Conservation (phyloP, 164 flowering plant species). For the Nymphaea thermarum region DNA sequence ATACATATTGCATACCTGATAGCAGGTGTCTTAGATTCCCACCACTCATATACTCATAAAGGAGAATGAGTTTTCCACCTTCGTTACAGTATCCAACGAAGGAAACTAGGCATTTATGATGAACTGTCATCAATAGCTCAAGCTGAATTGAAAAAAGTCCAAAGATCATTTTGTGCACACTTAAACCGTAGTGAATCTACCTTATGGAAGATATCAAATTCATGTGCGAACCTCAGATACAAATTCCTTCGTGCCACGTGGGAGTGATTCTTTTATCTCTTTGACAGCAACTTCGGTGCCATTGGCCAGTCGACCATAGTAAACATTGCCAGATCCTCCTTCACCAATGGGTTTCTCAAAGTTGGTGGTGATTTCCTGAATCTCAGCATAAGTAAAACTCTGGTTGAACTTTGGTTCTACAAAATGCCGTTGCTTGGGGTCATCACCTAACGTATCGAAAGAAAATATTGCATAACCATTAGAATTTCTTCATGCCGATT, state of each 20-base stretch:
- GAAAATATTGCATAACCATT: no score
- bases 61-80: slow-evolving; percentile 18
- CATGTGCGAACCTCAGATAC: not conserved
- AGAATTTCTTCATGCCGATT: no score
- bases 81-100: slow-evolving; percentile 40
- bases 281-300: slow-evolving; percentile 7
- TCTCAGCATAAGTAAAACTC: not conserved
- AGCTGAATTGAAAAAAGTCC: slow-evolving; percentile 15
- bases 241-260: not conserved
- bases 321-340: not conserved
- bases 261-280: not conserved
- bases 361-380: not conserved
- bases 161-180: not conserved
- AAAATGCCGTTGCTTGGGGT: no score
- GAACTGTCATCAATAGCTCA: slow-evolving; percentile 26
- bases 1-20: slow-evolving; percentile 15
- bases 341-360: not conserved
- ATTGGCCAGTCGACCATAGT: not conserved
- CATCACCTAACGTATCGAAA: no score
- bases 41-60: slow-evolving; percentile 44
- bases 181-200: not conserved
- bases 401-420: not conserved
- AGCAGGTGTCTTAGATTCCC: slow-evolving; percentile 26
- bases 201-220: not conserved
- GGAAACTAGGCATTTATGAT: slow-evolving; percentile 33